A percentile compares a stretch with the other conserved stretches of the same genome.
phyloP scores from a whole-genome alignment of 768 basidiomycete species.

The Boletellus ananas region DNA sequence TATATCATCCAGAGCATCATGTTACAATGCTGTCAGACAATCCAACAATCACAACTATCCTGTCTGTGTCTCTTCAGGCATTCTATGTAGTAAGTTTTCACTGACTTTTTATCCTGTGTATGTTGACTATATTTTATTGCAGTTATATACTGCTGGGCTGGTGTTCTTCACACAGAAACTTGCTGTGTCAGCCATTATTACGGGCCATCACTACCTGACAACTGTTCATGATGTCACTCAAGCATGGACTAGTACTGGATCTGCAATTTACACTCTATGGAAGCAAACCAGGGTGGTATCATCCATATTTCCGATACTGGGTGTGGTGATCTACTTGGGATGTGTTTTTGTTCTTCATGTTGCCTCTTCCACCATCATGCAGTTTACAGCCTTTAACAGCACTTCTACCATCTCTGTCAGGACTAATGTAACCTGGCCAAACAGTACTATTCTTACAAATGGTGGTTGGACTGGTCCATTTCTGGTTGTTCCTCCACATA shows the following conservation, averaged over 20 bases:
- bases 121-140: background rate
- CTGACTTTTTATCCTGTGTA: background rate
- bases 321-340: slow-evolving; percentile 15
- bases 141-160: slow-evolving; percentile 17
- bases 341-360: slow-evolving; percentile 20
- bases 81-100: background rate
- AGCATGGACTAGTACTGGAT: slow-evolving; percentile 24
- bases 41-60: background rate
- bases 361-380: slow-evolving; percentile 20
- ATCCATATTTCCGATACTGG: slow-evolving; percentile 10
- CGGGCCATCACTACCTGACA: slow-evolving; percentile 11
- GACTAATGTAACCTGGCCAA: slow-evolving; percentile 7
- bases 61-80: background rate
- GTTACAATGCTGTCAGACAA: background rate
- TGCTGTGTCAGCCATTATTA: slow-evolving; percentile 2
- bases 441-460: background rate
- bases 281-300: slow-evolving; percentile 10
- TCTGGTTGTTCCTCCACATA: background rate
- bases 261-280: slow-evolving; percentile 14
- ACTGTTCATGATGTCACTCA: slow-evolving; percentile 15
- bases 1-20: background rate
- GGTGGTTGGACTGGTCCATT: background rate
- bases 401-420: background rate
- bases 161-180: slow-evolving; percentile 20
- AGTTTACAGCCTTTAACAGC: slow-evolving; percentile 13